A percentile compares a stretch with the other conserved stretches of the same genome.
phyloP scores from a whole-genome alignment of 2,329 filamentous ascomycete species.

The Emmonsiellopsis sp. region DNA sequence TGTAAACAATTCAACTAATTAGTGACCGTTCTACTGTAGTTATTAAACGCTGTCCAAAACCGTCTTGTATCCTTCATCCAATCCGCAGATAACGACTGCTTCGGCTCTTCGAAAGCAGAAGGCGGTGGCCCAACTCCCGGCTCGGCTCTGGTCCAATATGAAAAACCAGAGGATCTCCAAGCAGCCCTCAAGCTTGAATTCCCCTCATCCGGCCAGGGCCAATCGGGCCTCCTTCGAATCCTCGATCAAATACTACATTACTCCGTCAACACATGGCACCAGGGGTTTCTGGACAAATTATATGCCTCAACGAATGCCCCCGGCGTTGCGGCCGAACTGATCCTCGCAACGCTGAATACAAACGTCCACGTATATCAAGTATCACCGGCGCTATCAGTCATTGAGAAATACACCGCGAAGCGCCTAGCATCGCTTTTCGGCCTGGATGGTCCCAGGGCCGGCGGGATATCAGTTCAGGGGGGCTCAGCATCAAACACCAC shows the following conservation, averaged over 20 bases:
- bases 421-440: conserved; percentile 70
- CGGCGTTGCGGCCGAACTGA: conserved; percentile 73
- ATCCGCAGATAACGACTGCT: conserved; percentile 29
- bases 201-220: conserved; percentile 51
- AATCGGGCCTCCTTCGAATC: conserved; percentile 63
- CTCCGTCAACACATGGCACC: conserved; percentile 97
- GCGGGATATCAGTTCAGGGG: conserved; percentile 69
- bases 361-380: conserved; percentile 93
- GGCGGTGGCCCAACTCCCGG: conserved; percentile 24
- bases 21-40: conserved; percentile 16
- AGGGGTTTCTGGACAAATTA: conserved; percentile 91
- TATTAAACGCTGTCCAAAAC: conserved; percentile 32
- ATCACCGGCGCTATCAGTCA: conserved; percentile 74
- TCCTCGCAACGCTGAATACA: conserved; percentile 81
- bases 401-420: conserved; percentile 75
- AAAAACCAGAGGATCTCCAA: conserved; percentile 51
- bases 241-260: conserved; percentile 66
- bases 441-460: conserved; percentile 57
- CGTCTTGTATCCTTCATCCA: conserved; percentile 38
- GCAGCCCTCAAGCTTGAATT: conserved; percentile 45
- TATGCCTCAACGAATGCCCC: conserved; percentile 86
- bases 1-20: background rate
- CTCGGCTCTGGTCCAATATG: conserved; percentile 56
- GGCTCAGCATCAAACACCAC: conserved; percentile 78
- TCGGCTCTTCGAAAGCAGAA: conserved; percentile 3